Conservation (phyloP, 805 yeast species). For the Cyberlindnera amylophila region DNA sequence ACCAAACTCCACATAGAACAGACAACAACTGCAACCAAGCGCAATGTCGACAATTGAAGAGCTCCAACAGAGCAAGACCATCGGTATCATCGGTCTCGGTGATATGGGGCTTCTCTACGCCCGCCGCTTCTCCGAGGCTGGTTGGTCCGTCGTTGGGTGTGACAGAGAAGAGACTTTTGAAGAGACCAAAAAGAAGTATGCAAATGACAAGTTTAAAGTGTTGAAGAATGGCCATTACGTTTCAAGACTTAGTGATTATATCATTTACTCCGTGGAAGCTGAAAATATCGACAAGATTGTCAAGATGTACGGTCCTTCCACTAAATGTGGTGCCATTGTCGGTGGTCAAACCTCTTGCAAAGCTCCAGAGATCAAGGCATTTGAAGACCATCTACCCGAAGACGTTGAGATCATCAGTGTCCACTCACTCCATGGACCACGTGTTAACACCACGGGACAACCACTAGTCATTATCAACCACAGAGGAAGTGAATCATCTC, state of each 20-base stretch:
- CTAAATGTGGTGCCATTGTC: slow-evolving; percentile 83
- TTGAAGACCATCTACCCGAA: slow-evolving; percentile 67
- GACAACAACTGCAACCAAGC: not conserved
- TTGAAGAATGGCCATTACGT: slow-evolving; percentile 80
- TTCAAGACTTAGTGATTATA: slow-evolving; percentile 74
- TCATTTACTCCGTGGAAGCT: slow-evolving; percentile 91
- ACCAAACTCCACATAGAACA: too few relatives aligned
- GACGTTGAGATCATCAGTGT: slow-evolving; percentile 84
- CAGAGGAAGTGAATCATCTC: slow-evolving; percentile 49
- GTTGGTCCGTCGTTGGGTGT: slow-evolving; percentile 88
- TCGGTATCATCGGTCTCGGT: slow-evolving; percentile 94
- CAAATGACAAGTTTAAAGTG: slow-evolving; percentile 47
- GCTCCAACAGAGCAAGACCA: slow-evolving; percentile 38
- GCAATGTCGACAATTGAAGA: slow-evolving; percentile 6
- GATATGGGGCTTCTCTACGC: slow-evolving; percentile 96
- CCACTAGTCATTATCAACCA: slow-evolving; percentile 86
- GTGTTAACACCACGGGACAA: slow-evolving; percentile 83
- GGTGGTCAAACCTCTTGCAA: slow-evolving; percentile 99
- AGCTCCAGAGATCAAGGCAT: slow-evolving; percentile 82
- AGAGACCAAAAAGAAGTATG: slow-evolving; percentile 37
- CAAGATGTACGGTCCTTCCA: slow-evolving; percentile 73
- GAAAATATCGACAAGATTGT: slow-evolving; percentile 76
- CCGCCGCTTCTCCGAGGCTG: slow-evolving; percentile 66
- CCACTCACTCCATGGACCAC: slow-evolving; percentile 95
- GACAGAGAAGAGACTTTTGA: slow-evolving; percentile 68